Evolutionary conservation across 2,329 filamentous ascomycete genomes (phyloP), one percentile per base, ranked within the genome.

Genomic region (Pestalotiopsis sp.): DNA sequence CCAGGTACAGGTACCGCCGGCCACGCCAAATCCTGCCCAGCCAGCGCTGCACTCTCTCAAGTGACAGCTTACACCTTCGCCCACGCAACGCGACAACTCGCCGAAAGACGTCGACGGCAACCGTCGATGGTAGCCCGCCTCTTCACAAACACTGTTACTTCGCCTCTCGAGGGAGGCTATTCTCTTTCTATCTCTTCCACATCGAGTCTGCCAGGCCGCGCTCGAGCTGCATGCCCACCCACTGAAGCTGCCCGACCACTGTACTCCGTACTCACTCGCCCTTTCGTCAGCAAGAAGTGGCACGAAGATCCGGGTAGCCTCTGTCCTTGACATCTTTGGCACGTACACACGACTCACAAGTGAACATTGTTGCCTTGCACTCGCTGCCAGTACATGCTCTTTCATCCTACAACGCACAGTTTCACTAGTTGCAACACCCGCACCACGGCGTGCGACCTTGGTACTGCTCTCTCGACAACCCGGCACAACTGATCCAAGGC

Each of bases 61-160:
- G 57, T 62, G 59, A 27, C 59, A 62, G 59, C 59, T 36, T 62
- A 62, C 25, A 36, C 59, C 38, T 62, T 62, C 20, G 31, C 20
- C 27, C 38, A 17, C 17, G 17, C n/a, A 62, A 11, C 59, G 45
- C 12, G 59, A 36, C 31, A 36, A 36, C 31, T 36, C 31, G 31
- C 31, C 31, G 31, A 36, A 36, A 36, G 31, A 36, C 31, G 31
- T 52, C 45, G 20, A 52, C 45, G 7, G n/a, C 45, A 52, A n/a
- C n/a, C 17, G 45, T n/a, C 7, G 14, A n/a, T n/a, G 17, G 45
- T 52, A 23, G 7, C 14, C 20, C 17, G 17, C 14, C 7, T n/a
- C 45, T 52, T 36, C 31, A 36, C 31, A 36, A 36, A 9, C 31
- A 36, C 31, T 36, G 31, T 36, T 9, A 36, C 7, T 36, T 36